A percentile compares a stretch with the other conserved stretches of the same genome.
These are phyloP conservation scores for Ormosia semicastrata DNA, from an alignment of 306 rosid genomes.

Conservation along the genomic window DNA sequence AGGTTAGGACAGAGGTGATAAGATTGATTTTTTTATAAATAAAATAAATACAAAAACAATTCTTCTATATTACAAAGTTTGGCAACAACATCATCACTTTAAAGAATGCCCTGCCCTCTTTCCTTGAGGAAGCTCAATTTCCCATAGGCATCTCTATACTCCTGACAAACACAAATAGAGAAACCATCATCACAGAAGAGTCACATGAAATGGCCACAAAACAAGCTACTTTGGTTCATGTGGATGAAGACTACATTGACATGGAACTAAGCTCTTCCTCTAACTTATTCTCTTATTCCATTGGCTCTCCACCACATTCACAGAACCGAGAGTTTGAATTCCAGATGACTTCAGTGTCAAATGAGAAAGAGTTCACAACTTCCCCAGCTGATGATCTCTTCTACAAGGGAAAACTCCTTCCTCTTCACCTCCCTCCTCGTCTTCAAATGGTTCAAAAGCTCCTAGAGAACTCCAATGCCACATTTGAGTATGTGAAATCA, in stretches of 20 bases:
- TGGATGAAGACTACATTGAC: constrained; percentile 87
- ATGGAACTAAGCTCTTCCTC: constrained; percentile 71
- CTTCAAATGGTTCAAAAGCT: constrained; percentile 79
- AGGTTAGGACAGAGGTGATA: constrained; percentile 29
- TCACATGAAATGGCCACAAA: constrained; percentile 60
- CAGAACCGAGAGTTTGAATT: constrained; percentile 82
- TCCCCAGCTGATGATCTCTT: constrained; percentile 94
- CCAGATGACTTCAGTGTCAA: constrained; percentile 64
- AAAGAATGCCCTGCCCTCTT: constrained; percentile 48
- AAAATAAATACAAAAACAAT: background rate
- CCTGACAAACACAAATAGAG: constrained; percentile 30
- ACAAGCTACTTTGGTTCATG: constrained; percentile 43
- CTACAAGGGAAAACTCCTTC: constrained; percentile 96
- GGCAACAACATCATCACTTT: constrained; percentile 48
- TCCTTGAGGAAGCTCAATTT: constrained; percentile 52
- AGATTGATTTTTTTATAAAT: constrained; percentile 5
- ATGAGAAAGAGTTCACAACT: constrained; percentile 45
- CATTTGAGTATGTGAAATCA: constrained; percentile 25
- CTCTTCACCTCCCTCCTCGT: constrained; percentile 96
- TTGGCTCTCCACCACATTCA: constrained; percentile 56
- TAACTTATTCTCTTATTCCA: constrained; percentile 49
- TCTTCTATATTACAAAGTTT: constrained; percentile 36
- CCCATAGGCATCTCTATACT: constrained; percentile 63
- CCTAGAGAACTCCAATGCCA: constrained; percentile 40
- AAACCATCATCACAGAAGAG: constrained; percentile 22